Evolutionary conservation across 2,329 filamentous ascomycete genomes (phyloP).

Genomic region (Apiospora phragmitis): DNA sequence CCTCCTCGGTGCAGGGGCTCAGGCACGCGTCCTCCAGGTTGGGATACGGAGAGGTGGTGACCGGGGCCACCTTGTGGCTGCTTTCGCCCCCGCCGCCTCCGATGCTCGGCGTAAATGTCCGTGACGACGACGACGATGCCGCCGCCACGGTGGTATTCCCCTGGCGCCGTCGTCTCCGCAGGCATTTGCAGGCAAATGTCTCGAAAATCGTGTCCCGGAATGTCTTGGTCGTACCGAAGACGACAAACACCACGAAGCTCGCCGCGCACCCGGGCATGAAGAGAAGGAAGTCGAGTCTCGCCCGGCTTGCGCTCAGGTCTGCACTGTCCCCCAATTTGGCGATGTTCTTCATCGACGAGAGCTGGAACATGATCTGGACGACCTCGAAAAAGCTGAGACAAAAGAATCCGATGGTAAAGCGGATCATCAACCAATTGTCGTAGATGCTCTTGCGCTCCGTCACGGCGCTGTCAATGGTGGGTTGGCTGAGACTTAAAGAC

Average conservation of each 20-base stretch:
- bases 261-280: constrained; percentile 32
- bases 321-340: constrained; percentile 28
- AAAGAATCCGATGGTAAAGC: constrained; percentile 38
- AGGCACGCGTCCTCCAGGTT: not conserved
- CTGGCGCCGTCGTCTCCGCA: not conserved
- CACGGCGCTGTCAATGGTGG: constrained; percentile 17
- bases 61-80: not conserved
- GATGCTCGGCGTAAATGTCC: not conserved
- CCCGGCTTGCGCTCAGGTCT: constrained; percentile 27
- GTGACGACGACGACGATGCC: not conserved
- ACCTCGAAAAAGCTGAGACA: constrained; percentile 36
- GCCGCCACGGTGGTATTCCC: too few species aligned
- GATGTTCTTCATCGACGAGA: constrained; percentile 26
- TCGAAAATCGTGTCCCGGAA: constrained; percentile 14
- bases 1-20: not conserved
- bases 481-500: constrained; percentile 19
- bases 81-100: not conserved
- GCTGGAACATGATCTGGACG: constrained; percentile 33
- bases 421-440: constrained; percentile 38
- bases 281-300: constrained; percentile 33
- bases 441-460: constrained; percentile 33
- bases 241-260: constrained; percentile 25
- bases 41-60: not conserved
- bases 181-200: constrained; percentile 10
- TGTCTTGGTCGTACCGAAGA: constrained; percentile 15